phyloP scores from a whole-genome alignment of 2,329 filamentous ascomycete species.

The Cercospora sojina region DNA sequence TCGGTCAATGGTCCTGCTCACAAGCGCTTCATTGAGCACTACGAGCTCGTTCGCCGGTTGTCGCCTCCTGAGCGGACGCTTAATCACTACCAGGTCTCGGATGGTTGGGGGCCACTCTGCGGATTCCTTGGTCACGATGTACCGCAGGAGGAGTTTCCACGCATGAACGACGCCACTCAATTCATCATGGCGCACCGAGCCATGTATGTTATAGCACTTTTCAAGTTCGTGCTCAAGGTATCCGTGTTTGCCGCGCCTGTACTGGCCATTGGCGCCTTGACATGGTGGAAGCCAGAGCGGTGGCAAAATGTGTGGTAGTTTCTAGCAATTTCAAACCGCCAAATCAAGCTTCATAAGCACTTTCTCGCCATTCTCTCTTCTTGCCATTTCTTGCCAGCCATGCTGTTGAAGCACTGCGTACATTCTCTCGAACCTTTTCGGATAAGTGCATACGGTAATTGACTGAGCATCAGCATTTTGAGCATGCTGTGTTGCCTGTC shows the following conservation, averaged over 20 bases:
- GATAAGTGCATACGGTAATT: conserved; percentile 12
- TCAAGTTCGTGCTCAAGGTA: conserved; percentile 21
- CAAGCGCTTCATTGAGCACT: conserved; percentile 17
- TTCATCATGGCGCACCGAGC: conserved; percentile 24
- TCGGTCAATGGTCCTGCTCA: conserved; percentile 13
- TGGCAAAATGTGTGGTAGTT: not conserved
- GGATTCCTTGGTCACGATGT: conserved; percentile 30
- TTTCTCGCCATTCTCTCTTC: conserved; percentile 10
- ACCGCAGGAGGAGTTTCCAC: conserved; percentile 29
- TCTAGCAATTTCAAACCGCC: not conserved
- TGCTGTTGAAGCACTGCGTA: conserved; percentile 10
- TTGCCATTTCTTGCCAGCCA: conserved; percentile 7
- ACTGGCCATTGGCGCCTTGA: not conserved
- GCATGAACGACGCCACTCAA: conserved; percentile 16
- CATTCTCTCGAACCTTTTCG: conserved; percentile 9
- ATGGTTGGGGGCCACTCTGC: conserved; percentile 36
- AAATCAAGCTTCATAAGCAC: conserved; percentile 15
- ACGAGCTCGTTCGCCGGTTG: conserved; percentile 23
- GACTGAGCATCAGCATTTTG: not conserved
- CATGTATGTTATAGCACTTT: conserved; percentile 23
- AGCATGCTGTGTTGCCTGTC: conserved; percentile 2
- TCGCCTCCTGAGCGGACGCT: conserved; percentile 29
- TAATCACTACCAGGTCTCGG: conserved; percentile 28
- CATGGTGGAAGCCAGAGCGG: not conserved
- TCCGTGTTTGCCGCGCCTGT: conserved; percentile 9